These are phyloP conservation scores for Thraustotheca clavata DNA, from an alignment of 352 stramenopile genomes.

Conservation along the genomic window DNA sequence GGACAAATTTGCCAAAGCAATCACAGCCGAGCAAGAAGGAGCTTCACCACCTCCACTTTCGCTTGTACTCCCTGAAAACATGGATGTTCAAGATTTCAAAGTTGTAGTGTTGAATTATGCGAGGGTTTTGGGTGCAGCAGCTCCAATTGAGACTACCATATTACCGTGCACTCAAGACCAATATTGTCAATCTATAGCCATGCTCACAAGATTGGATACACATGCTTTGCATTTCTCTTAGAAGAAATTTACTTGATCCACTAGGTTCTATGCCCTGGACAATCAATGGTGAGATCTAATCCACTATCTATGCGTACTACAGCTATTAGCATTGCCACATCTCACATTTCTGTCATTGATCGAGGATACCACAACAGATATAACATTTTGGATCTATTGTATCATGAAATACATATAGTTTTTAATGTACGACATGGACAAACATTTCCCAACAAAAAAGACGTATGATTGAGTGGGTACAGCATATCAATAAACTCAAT, in stretches of 20 bases:
- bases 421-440: constrained; percentile 88
- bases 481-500: not conserved
- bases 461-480: constrained; percentile 28
- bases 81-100: no score
- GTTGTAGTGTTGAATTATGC: no score
- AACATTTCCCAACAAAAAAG: constrained; percentile 29
- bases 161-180: no score
- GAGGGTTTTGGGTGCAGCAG: no score
- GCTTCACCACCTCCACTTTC: no score
- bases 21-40: no score
- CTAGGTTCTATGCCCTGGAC: constrained; percentile 86
- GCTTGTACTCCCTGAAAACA: no score
- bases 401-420: constrained; percentile 72
- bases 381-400: constrained; percentile 90
- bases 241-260: not conserved
- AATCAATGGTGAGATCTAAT: constrained; percentile 94
- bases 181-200: no score
- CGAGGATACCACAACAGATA: constrained; percentile 37
- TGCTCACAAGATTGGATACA: no score
- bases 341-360: constrained; percentile 92
- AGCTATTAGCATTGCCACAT: constrained; percentile 79
- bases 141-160: no score
- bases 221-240: constrained; percentile 49
- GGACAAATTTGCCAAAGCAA: no score
- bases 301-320: constrained; percentile 79